These are phyloP conservation scores for Russula olivacea DNA, from an alignment of 768 basidiomycete genomes.

Conservation along the genomic window DNA sequence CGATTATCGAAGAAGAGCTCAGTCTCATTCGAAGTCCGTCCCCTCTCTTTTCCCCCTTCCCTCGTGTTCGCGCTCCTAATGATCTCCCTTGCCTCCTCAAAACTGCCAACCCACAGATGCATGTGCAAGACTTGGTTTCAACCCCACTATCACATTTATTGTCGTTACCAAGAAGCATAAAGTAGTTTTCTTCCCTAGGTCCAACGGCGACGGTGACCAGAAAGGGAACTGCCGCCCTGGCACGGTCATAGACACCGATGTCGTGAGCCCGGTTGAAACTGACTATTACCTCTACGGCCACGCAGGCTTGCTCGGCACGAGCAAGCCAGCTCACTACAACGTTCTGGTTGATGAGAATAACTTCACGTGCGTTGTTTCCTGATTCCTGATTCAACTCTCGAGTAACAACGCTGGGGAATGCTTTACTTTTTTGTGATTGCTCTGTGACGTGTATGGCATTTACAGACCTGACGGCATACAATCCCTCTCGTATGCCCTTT, in stretches of 20 bases:
- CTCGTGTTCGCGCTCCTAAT: neutral
- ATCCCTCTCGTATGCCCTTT: constrained; percentile 62
- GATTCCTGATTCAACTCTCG: neutral
- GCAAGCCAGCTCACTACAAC: constrained; percentile 56
- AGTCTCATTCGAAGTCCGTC: constrained; percentile 47
- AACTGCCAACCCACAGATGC: constrained; percentile 42
- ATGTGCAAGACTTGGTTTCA: constrained; percentile 49
- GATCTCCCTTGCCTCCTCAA: neutral
- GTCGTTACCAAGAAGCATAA: constrained; percentile 77
- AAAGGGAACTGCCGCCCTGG: constrained; percentile 72
- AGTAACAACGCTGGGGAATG: neutral
- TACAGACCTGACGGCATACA: constrained; percentile 61
- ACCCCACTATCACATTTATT: constrained; percentile 63
- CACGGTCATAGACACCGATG: constrained; percentile 64
- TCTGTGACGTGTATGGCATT: neutral
- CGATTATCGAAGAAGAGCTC: constrained; percentile 48
- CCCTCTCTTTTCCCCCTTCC: neutral
- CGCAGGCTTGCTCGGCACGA: constrained; percentile 46
- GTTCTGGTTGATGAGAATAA: constrained; percentile 48
- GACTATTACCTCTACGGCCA: constrained; percentile 79
- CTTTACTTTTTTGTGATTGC: no score
- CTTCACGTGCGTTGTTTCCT: constrained; percentile 43
- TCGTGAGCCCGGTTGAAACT: constrained; percentile 62
- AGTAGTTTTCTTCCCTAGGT: constrained; percentile 49
- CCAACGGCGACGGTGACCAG: neutral